Base-by-base conservation (phyloP, 2,329 filamentous ascomycete genomes). In the Huntiella savannae region DNA sequence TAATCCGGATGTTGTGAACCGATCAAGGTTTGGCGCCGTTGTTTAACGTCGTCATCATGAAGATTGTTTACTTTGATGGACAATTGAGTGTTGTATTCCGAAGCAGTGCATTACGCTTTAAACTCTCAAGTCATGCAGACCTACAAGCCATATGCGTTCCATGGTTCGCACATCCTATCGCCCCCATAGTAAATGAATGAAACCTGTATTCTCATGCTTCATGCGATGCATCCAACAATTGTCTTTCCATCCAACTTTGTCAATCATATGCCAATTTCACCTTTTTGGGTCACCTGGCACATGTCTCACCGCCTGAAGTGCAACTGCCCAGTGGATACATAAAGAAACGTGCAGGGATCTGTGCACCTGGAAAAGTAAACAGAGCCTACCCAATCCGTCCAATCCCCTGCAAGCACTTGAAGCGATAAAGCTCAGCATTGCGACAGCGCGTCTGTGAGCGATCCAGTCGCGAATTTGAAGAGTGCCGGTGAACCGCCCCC, bases 351-450 rank as follows among this genome's bases (percentile, higher is more conserved):
- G 22, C 22, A 28, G 22, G 22, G 22, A 28, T 28, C 22, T 28
- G 22, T 28, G 22, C 22, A 28, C 22, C 22, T 28, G 2, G 22
- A 28, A 40, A 49, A 49, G 41, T 49, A 49, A 49, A 49, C 47
- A 49, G 41, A 38, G 22, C 22, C 22, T 8, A 28, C 22, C 7
- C 22, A 28, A 28, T 28, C 22, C 22, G 22, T 28, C 22, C 5
- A 28, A 28, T 28, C 40, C 40, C 40, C 28, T 43, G 40, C 32
- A 43, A 28, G 17, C 40, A 43, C 40, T 35, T 43, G 28, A 43
- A 43, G 22, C 22, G 22, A 28, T 28, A 1, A 28, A 28, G 40
- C 40, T 12, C 11, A 33, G 40, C n/a, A 43, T 34, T 28, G 28
- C 16, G 22, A 15, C 16, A 17, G 47, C 41, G 45, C 45, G 43